phyloP scores from a whole-genome alignment of 345 rosid species.

The Rhodomyrtus tomentosa region DNA sequence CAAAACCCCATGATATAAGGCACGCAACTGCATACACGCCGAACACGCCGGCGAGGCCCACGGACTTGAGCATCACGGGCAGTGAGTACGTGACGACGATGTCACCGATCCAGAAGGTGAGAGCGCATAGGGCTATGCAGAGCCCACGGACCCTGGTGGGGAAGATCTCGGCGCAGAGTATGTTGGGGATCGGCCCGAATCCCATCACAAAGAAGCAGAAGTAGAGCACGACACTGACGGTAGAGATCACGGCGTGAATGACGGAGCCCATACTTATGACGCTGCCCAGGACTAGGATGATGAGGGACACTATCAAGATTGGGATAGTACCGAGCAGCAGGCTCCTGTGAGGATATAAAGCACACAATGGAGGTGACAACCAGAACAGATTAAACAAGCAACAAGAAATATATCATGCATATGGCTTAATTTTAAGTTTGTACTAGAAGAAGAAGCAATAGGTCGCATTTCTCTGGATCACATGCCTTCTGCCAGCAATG shows the following conservation, averaged over 20 bases:
- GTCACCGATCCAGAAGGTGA: slow-evolving; percentile 24
- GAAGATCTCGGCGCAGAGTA: slow-evolving; percentile 34
- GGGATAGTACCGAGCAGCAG: slow-evolving; percentile 30
- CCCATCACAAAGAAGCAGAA: slow-evolving; percentile 34
- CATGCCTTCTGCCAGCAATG: slow-evolving; percentile 30
- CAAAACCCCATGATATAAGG: slow-evolving; percentile 23
- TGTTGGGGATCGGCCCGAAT: slow-evolving; percentile 28
- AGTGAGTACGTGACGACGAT: slow-evolving; percentile 23
- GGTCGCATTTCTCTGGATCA: neutral
- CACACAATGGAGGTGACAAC: neutral
- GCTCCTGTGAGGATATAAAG: slow-evolving; percentile 10
- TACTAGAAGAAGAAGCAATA: neutral
- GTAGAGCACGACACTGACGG: slow-evolving; percentile 20
- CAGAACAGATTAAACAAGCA: neutral
- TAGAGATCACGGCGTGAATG: slow-evolving; percentile 18
- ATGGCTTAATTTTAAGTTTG: neutral
- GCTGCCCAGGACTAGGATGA: slow-evolving; percentile 18
- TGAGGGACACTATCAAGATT: slow-evolving; percentile 15
- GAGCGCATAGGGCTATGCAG: slow-evolving; percentile 30
- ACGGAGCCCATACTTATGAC: slow-evolving; percentile 4
- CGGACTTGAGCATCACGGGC: slow-evolving; percentile 20
- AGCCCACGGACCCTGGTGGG: slow-evolving; percentile 28
- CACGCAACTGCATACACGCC: slow-evolving; percentile 17
- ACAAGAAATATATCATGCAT: neutral
- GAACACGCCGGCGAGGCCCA: slow-evolving; percentile 32